Conservation (phyloP, 345 rosid genomes). For the Euclidium syriacum region DNA sequence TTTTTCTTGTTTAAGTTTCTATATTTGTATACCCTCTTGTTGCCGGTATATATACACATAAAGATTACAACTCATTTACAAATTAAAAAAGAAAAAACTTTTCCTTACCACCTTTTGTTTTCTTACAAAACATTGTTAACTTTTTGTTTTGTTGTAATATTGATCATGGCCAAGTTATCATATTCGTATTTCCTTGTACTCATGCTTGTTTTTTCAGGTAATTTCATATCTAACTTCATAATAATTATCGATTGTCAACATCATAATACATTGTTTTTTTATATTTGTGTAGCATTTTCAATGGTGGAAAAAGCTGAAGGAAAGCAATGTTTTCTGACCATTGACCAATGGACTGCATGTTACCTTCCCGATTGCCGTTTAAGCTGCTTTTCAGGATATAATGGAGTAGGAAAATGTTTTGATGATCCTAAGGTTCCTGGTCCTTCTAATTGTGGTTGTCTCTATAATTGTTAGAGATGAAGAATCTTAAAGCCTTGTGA, state of each 20-base stretch:
- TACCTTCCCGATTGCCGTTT: background rate
- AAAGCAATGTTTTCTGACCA: background rate
- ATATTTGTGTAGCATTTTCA: background rate
- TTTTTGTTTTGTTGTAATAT: background rate
- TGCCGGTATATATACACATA: background rate
- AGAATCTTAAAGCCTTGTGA: background rate
- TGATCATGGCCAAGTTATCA: conserved; percentile 11
- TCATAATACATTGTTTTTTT: background rate
- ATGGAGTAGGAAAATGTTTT: conserved; percentile 22
- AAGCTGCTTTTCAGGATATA: background rate
- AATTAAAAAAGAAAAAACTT: background rate
- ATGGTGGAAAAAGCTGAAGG: conserved; percentile 6
- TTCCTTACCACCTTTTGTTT: background rate
- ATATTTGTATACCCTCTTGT: background rate
- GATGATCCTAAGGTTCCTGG: conserved; percentile 25
- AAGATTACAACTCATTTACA: background rate
- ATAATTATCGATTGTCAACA: background rate
- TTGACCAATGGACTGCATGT: background rate
- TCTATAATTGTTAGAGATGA: conserved; percentile 11
- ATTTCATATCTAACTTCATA: background rate
- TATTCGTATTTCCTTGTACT: background rate
- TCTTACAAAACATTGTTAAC: background rate
- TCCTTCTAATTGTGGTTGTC: conserved; percentile 4
- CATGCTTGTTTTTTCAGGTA: conserved; percentile 15
- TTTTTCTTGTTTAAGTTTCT: too few species aligned